Evolutionary conservation across 257 asterid genomes (phyloP).

Genomic region (Solanum clarkiae): DNA sequence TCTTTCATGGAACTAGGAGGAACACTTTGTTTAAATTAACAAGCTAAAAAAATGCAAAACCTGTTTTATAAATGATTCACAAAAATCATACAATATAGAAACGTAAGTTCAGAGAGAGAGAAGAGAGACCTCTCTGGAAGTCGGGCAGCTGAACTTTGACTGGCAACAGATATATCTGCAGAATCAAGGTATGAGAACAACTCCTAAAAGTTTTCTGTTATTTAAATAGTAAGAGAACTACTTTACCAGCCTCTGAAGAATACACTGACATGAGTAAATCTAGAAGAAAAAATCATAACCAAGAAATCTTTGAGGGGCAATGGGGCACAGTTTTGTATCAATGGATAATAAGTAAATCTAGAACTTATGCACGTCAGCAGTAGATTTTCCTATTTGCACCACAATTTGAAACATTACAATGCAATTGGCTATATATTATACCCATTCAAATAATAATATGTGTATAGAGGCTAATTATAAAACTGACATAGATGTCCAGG

Average conservation of each 20-base stretch:
- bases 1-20: not conserved
- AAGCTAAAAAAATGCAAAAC: not conserved
- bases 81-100: not conserved
- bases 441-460: not conserved
- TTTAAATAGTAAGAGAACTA: not conserved
- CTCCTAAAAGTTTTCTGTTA: not conserved
- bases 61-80: not conserved
- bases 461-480: not conserved
- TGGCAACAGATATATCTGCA: constrained; percentile 53
- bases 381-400: not conserved
- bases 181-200: constrained; percentile 5
- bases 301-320: not conserved
- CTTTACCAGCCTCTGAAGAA: not conserved
- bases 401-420: not conserved
- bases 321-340: not conserved
- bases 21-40: not conserved
- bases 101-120: not conserved
- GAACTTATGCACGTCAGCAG: not conserved
- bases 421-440: not conserved
- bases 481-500: not conserved
- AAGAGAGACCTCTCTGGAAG: constrained; percentile 82
- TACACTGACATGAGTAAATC: not conserved
- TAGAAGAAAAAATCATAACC: not conserved
- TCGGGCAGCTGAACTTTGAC: constrained; percentile 69
- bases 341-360: not conserved